Evolutionary conservation across 331 rosid genomes (phyloP), one percentile per base, ranked within the genome.

Genomic region (Pyrus hybrid): DNA sequence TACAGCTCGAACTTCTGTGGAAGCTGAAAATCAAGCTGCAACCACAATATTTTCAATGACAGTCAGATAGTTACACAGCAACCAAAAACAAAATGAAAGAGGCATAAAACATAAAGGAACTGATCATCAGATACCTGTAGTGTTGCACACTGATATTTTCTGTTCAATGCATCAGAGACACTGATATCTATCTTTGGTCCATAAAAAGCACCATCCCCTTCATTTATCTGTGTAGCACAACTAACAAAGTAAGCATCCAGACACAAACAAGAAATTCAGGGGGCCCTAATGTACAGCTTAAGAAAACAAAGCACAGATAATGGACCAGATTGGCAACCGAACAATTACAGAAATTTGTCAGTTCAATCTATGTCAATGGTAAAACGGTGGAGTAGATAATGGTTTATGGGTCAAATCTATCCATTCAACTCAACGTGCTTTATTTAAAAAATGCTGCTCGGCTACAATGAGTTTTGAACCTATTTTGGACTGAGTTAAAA

Each of bases 1-100:
- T 89, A 93, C 87, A 92, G 81, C 79, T 92, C 91, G 69, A 94
- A 94, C 25, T 97, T 97, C 73, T 85, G 83, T n/a, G 99, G 99
- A 63, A 92, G 97, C 86, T 94, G 99, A 82, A 94, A 94, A 79
- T 94, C 99, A 81, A 94, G 92, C 99, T 94, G 93, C 87, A 88
- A 83, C 73, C 80, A 88, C 80, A 83, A 37, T 25, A 43, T 77
- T 83, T 29, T 60, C 58, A 68, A 51, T 81, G 77, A 83, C 6
- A 68, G 33, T 26, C 23, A 77, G 37, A 69, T 43, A 43, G 45
- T 67, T 58, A 13, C 33, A 53, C 22, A 45, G 12, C 30, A 49
- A 21, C 2, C 49, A 43, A 65, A 41, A 78, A 45, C 53, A 23
- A 18, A 66, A 76, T 60, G 13, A 66, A 79, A 32, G 68, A 14